These are phyloP conservation scores for Hortaea werneckii DNA, from an alignment of 2,329 filamentous ascomycete genomes.

Conservation along the genomic window DNA sequence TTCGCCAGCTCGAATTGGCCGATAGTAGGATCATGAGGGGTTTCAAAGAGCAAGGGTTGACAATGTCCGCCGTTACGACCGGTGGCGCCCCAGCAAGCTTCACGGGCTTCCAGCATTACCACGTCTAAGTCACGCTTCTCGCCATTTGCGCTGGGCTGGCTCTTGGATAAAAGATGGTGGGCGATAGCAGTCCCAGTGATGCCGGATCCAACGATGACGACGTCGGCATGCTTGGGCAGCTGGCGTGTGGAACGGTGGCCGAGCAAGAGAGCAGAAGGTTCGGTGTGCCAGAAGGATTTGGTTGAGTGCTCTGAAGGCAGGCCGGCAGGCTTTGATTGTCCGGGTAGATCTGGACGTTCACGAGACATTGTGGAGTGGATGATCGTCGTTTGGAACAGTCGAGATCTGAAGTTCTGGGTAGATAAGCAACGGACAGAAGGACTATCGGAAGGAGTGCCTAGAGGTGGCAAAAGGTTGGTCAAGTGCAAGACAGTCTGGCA, in stretches of 20 bases:
- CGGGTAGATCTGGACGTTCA: slow-evolving; percentile 11
- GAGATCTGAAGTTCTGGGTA: background rate
- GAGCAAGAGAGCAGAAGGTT: slow-evolving; percentile 53
- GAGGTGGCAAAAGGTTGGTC: background rate
- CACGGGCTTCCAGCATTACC: slow-evolving; percentile 65
- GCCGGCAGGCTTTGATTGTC: slow-evolving; percentile 10
- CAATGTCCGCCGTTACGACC: slow-evolving; percentile 61
- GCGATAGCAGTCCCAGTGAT: slow-evolving; percentile 68
- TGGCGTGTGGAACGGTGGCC: slow-evolving; percentile 58
- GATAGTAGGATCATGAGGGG: slow-evolving; percentile 43
- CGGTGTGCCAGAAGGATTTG: slow-evolving; percentile 61
- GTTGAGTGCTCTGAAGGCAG: slow-evolving; percentile 18
- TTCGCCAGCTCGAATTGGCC: slow-evolving; percentile 64
- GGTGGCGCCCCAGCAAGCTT: slow-evolving; percentile 75
- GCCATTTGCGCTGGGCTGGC: slow-evolving; percentile 27
- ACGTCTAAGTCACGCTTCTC: slow-evolving; percentile 39
- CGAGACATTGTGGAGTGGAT: slow-evolving; percentile 10
- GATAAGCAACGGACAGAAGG: too few species aligned
- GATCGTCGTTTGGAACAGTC: background rate
- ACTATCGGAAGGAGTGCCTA: background rate
- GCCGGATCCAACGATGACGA: slow-evolving; percentile 64
- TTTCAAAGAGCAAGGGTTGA: slow-evolving; percentile 58
- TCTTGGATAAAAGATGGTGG: slow-evolving; percentile 35
- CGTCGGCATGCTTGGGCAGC: slow-evolving; percentile 53
- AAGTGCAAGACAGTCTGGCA: background rate